Evolutionary conservation across 1,284 basidiomycete species (phyloP), one percentile per base, ranked within the genome.

Genomic region (Cerrena zonata): DNA sequence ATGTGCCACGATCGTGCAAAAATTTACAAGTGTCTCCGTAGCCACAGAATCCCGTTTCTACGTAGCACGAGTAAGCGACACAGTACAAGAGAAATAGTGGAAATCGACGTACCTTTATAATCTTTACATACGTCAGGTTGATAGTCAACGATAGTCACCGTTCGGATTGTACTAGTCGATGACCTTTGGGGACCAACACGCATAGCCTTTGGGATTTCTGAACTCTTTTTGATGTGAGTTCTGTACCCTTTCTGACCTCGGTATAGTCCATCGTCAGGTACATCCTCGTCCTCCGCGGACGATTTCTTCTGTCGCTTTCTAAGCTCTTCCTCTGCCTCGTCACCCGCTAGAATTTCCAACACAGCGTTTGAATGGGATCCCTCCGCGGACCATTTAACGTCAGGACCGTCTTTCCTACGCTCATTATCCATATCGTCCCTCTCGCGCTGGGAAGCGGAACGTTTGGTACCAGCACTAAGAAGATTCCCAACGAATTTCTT

Each of bases 121-220:
- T 98, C 94, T 69, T 99, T 99, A 72, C 96, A 99, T 19, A 98
- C 91, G 64, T 98, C 95, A 2, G 96, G 95, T 70, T 99, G 96
- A 70, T 98, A 99, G 74, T 99, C 96, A 46, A 93, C 80, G 51
- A 98, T 85, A 0, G 95, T 98, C 49, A 97, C 94, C 1, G 91
- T 94, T 51, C 93, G 81, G 58, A 99, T 94, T 52, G 95, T 97
- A 61, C 75, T 87, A 5, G 82, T 81, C 41, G 77, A 86, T 52
- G 75, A 74, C 50, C 88, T 72, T 64, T 94, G 90, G 40, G 93
- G 93, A 1, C 91, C 93, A 4, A 91, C 80, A 44, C 90, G 81
- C 87, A 94, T 91, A 42, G 92, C 88, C 66, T 90, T 91, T 21
- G 91, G 91, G 12, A 89, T 69, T 59, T 90, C 89, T 58, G 84